Evolutionary conservation across 2,329 filamentous ascomycete genomes (phyloP).

Genomic region (Colletotrichum shisoi): DNA sequence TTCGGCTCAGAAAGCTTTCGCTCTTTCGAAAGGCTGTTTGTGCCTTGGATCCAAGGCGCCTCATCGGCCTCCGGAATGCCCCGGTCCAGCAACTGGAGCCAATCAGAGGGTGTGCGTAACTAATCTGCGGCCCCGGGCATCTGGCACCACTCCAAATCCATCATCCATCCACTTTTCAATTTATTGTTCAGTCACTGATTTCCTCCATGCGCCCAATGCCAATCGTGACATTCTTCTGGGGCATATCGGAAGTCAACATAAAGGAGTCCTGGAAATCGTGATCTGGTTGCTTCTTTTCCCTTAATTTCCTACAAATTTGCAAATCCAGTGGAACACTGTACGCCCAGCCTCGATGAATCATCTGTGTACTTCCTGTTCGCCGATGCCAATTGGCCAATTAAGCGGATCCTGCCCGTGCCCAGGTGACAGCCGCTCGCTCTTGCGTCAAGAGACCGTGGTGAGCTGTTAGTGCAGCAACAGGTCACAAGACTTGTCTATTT

Average conservation of each 20-base stretch:
- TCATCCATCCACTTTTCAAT: conserved; percentile 13
- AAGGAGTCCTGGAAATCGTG: background rate
- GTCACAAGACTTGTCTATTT: conserved; percentile 36
- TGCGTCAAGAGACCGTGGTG: conserved; percentile 23
- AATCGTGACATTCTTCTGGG: background rate
- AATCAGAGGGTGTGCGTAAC: conserved; percentile 46
- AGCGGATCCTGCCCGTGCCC: conserved; percentile 35
- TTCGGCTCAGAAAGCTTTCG: conserved; percentile 52
- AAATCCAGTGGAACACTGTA: background rate
- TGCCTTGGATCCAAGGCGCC: conserved; percentile 54
- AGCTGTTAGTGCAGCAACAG: conserved; percentile 38
- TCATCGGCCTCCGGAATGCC: conserved; percentile 52
- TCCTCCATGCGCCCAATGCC: background rate
- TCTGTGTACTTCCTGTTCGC: conserved; percentile 6
- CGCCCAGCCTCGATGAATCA: conserved; percentile 1
- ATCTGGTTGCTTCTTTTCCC: background rate
- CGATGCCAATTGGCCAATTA: conserved; percentile 39
- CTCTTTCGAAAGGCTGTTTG: conserved; percentile 55
- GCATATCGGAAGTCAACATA: too few relatives aligned
- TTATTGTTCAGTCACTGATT: conserved; percentile 14
- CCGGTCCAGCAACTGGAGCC: conserved; percentile 43
- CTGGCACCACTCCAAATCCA: conserved; percentile 13
- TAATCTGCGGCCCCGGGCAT: conserved; percentile 18
- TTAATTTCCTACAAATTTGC: background rate
- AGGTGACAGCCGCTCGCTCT: conserved; percentile 25